These are phyloP conservation scores for Lenzites betulinus DNA, from an alignment of 768 basidiomycete genomes.

Conservation along the genomic window DNA sequence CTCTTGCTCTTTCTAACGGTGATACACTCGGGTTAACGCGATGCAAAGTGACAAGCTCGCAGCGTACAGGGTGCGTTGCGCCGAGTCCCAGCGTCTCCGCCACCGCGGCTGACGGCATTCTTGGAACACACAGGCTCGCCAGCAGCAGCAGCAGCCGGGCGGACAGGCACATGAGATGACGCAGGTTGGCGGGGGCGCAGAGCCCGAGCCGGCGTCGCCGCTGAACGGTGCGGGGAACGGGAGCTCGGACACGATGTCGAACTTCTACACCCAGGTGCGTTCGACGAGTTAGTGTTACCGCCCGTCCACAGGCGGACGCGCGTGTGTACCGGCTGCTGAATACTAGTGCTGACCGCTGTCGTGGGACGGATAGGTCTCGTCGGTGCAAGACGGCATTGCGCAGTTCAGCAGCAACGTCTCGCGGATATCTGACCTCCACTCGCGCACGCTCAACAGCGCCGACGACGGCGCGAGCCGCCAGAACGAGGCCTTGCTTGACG, in stretches of 20 bases:
- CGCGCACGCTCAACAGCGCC: slow-evolving; percentile 72
- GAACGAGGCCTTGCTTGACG: slow-evolving; percentile 63
- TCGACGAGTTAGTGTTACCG: neutral
- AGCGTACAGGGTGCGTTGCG: slow-evolving; percentile 29
- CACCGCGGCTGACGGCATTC: too few species aligned
- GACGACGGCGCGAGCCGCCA: slow-evolving; percentile 68
- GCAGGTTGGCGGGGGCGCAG: slow-evolving; percentile 18
- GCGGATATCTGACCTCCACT: slow-evolving; percentile 72
- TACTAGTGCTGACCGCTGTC: neutral
- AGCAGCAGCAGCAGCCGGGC: slow-evolving; percentile 25
- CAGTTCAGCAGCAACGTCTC: slow-evolving; percentile 70
- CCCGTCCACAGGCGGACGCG: neutral
- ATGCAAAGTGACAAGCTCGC: slow-evolving; percentile 35
- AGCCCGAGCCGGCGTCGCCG: slow-evolving; percentile 22
- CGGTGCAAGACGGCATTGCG: slow-evolving; percentile 68
- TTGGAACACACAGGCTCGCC: slow-evolving; percentile 28
- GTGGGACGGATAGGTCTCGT: slow-evolving; percentile 56
- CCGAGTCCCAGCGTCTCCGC: too few species aligned
- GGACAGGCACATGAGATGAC: slow-evolving; percentile 35
- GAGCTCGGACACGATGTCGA: slow-evolving; percentile 29
- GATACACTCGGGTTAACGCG: slow-evolving; percentile 15
- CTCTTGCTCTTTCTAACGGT: neutral
- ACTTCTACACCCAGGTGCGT: slow-evolving; percentile 37
- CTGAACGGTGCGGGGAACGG: slow-evolving; percentile 26
- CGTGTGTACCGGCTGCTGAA: neutral